Evolutionary conservation across 2,329 filamentous ascomycete genomes (phyloP).

Genomic region (Colletotrichum phormii): DNA sequence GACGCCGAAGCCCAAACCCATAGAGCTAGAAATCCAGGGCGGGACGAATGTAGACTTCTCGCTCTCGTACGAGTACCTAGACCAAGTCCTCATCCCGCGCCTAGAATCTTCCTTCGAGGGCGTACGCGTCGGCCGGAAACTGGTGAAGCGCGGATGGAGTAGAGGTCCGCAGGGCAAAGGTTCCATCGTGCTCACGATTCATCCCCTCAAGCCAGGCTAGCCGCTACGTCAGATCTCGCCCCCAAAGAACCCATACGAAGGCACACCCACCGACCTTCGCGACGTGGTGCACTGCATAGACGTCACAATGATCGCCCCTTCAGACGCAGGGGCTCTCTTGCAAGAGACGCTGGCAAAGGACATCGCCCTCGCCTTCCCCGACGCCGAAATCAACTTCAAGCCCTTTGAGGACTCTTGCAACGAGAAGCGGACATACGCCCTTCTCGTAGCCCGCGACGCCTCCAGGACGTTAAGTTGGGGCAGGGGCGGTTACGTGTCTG

Average conservation of each 20-base stretch:
- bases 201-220: conserved; percentile 47
- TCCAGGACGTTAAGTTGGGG: conserved; percentile 57
- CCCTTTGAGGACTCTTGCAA: conserved; percentile 63
- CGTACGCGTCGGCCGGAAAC: conserved; percentile 56
- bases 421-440: conserved; percentile 63
- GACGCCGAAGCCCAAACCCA: conserved; percentile 40
- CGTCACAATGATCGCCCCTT: conserved; percentile 63
- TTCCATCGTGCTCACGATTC: conserved; percentile 55
- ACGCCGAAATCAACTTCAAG: conserved; percentile 56
- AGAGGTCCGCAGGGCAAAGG: conserved; percentile 55
- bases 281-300: conserved; percentile 58
- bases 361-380: conserved; percentile 56
- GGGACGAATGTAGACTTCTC: conserved; percentile 71
- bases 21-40: conserved; percentile 64
- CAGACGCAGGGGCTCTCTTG: conserved; percentile 54
- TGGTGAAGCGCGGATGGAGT: conserved; percentile 64
- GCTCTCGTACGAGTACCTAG: conserved; percentile 70
- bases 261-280: conserved; percentile 38
- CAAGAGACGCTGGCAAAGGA: conserved; percentile 52
- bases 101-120: conserved; percentile 61
- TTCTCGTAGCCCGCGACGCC: conserved; percentile 66
- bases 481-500: conserved; percentile 55
- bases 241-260: too few relatives aligned
- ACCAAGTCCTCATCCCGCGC: conserved; percentile 69
- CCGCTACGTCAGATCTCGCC: conserved; percentile 45